Conservation (phyloP, 2,329 filamentous ascomycete genomes). For the Epichloe aotearoae region DNA sequence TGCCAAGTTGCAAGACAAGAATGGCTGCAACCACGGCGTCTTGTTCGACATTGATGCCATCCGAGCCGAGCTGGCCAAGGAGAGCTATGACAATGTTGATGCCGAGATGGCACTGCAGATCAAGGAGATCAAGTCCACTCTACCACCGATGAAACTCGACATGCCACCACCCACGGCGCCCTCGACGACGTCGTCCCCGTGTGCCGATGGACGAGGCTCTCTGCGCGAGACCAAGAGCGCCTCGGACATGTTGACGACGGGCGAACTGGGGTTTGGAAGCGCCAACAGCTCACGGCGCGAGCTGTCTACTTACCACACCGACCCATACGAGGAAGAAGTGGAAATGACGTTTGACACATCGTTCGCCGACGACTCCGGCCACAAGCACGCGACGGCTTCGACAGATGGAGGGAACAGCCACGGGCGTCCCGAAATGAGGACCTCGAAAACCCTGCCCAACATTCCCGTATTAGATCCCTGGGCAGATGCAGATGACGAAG, state of each 20-base stretch:
- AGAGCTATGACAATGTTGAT: slow-evolving; percentile 38
- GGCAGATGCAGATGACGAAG: slow-evolving; percentile 55
- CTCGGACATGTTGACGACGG: slow-evolving; percentile 18
- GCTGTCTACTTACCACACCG: slow-evolving; percentile 15
- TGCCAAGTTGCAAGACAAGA: slow-evolving; percentile 25
- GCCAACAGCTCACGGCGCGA: slow-evolving; percentile 5
- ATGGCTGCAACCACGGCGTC: slow-evolving; percentile 47
- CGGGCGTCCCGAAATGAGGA: slow-evolving; percentile 17
- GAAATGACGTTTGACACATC: slow-evolving; percentile 62
- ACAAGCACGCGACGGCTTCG: slow-evolving; percentile 11
- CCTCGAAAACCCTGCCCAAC: slow-evolving; percentile 36
- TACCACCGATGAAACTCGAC: slow-evolving; percentile 80
- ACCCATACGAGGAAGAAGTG: slow-evolving; percentile 34
- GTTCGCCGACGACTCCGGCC: slow-evolving; percentile 28
- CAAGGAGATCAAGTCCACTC: slow-evolving; percentile 72
- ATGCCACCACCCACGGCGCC: slow-evolving; percentile 26
- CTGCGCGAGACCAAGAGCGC: slow-evolving; percentile 36
- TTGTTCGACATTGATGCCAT: slow-evolving; percentile 96
- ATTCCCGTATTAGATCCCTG: slow-evolving; percentile 49
- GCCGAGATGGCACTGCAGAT: slow-evolving; percentile 42
- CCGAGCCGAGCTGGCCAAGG: slow-evolving; percentile 65
- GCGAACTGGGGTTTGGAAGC: slow-evolving; percentile 4
- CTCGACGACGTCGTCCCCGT: slow-evolving; percentile 11
- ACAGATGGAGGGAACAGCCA: slow-evolving; percentile 17
- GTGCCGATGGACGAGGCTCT: slow-evolving; percentile 8